A percentile compares a stretch with the other conserved stretches of the same genome.
phyloP scores from a whole-genome alignment of 441 rosid species.

The Erysimum cheiri region DNA sequence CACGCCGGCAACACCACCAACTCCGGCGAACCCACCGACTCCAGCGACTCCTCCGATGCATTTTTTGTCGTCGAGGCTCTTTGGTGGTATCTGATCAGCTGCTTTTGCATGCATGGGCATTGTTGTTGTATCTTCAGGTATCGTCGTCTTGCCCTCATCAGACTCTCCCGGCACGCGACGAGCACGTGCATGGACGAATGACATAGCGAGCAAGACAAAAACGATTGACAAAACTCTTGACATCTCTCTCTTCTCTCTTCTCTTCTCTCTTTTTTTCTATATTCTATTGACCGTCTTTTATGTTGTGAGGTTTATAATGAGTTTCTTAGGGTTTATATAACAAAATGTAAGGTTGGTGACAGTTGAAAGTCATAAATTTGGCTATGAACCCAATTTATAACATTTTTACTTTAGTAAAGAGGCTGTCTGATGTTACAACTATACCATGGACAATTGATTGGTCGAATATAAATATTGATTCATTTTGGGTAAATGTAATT shows the following conservation, averaged over 20 bases:
- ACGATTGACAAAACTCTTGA: constrained; percentile 37
- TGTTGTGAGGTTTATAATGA: constrained; percentile 35
- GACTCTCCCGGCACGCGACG: constrained; percentile 40
- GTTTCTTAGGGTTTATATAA: constrained; percentile 40
- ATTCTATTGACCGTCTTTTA: constrained; percentile 14
- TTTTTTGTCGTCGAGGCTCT: constrained; percentile 53
- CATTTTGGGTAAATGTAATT: constrained; percentile 1
- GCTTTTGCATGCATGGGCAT: constrained; percentile 51
- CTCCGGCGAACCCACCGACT: constrained; percentile 69
- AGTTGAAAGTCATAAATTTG: constrained; percentile 42
- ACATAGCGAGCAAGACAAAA: constrained; percentile 34
- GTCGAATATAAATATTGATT: constrained; percentile 25
- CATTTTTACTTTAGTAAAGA: constrained; percentile 22
- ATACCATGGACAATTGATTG: constrained; percentile 30
- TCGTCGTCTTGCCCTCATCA: constrained; percentile 34
- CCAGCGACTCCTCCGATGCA: constrained; percentile 65
- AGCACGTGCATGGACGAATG: constrained; percentile 39
- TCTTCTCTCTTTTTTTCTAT: not conserved
- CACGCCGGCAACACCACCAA: constrained; percentile 69
- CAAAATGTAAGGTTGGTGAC: constrained; percentile 35
- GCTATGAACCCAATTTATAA: constrained; percentile 27
- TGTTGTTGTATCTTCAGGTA: constrained; percentile 30
- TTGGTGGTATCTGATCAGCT: constrained; percentile 40
- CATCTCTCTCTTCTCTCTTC: constrained; percentile 29
- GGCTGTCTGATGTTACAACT: constrained; percentile 41